Evolutionary conservation across 305 asterid genomes (phyloP).

Genomic region (Solanum hybrid): DNA sequence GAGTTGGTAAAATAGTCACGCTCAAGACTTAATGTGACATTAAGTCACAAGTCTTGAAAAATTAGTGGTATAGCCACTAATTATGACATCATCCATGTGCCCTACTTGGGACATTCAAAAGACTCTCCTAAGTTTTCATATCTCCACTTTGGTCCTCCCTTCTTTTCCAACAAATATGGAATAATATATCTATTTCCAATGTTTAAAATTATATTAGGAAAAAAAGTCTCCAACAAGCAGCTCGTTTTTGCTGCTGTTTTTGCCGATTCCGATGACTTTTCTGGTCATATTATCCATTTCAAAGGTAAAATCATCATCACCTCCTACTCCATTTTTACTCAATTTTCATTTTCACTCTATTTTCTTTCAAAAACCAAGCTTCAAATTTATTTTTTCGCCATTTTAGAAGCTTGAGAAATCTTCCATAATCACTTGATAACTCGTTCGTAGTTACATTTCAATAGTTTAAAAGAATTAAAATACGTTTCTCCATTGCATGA

Average conservation of each 20-base stretch:
- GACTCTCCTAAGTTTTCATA: not conserved
- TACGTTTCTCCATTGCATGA: not conserved
- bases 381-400: not conserved
- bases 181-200: not conserved
- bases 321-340: not conserved
- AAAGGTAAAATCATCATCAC: not conserved
- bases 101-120: not conserved
- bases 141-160: not conserved
- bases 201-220: too few relatives aligned
- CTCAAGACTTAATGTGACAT: not conserved
- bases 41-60: not conserved
- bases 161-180: not conserved
- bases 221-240: not conserved
- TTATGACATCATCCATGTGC: not conserved
- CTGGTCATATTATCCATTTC: not conserved
- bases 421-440: not conserved
- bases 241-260: not conserved
- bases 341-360: too few relatives aligned
- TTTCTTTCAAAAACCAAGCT: not conserved
- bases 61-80: not conserved
- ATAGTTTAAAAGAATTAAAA: not conserved
- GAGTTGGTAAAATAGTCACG: not conserved
- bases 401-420: not conserved
- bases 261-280: not conserved
- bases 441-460: not conserved